These are phyloP conservation scores for Zygoascus ofunaensis DNA, from an alignment of 805 yeast genomes.

Conservation along the genomic window DNA sequence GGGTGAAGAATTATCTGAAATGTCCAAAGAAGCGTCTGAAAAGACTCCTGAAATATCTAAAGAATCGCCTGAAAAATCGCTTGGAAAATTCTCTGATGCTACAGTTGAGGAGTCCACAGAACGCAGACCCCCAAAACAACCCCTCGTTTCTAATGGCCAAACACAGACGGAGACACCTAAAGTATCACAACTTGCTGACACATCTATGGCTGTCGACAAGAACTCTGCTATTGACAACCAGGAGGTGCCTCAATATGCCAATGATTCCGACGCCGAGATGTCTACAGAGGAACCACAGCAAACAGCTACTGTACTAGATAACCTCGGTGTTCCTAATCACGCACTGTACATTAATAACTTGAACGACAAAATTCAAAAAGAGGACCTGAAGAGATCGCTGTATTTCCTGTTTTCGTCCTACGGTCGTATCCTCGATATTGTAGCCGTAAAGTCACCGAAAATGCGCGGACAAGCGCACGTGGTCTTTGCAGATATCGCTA, in stretches of 20 bases:
- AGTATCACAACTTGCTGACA: no score
- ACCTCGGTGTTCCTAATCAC: constrained; percentile 15
- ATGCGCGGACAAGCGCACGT: constrained; percentile 39
- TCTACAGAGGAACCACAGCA: neutral
- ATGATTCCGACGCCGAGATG: neutral
- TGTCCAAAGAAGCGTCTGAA: no score
- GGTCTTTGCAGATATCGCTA: constrained; percentile 23
- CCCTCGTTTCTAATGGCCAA: no score
- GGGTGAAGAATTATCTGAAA: neutral
- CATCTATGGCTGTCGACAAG: no score
- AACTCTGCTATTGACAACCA: neutral
- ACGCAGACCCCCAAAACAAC: no score
- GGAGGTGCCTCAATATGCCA: neutral
- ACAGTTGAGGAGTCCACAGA: no score
- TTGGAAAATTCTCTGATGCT: no score
- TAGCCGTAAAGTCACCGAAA: constrained; percentile 28
- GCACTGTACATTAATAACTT: constrained; percentile 33
- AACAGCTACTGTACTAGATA: neutral
- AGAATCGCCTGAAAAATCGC: no score
- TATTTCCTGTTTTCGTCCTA: constrained; percentile 32
- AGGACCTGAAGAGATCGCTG: constrained; percentile 27
- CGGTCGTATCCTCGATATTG: constrained; percentile 30
- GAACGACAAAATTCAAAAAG: constrained; percentile 29
- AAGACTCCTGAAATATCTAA: no score
- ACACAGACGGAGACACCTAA: no score